Percentiles rank a stretch among this genome's conserved stretches.
Evolutionary conservation across 768 basidiomycete genomes (phyloP).

Genomic region (Hygrocybe punicea): DNA sequence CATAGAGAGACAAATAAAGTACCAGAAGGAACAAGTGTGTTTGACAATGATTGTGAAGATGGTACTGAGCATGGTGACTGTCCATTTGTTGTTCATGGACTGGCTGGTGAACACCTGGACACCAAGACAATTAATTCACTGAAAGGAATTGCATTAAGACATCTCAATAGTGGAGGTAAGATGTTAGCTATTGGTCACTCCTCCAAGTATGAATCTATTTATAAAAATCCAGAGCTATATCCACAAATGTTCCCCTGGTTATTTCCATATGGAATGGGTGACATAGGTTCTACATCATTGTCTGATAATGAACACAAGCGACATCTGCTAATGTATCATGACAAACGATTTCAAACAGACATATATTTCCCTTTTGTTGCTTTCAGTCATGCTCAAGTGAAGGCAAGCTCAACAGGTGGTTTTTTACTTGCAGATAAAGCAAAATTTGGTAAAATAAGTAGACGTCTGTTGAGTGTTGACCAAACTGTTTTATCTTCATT

Average conservation of each 20-base stretch:
- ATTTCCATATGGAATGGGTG: too few species aligned
- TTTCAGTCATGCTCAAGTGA: conserved; percentile 41
- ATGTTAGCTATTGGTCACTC: conserved; percentile 31
- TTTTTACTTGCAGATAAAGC: conserved; percentile 11
- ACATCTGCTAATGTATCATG: conserved; percentile 36
- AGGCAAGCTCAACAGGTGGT: not conserved
- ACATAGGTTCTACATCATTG: conserved; percentile 24
- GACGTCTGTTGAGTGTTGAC: conserved; percentile 14
- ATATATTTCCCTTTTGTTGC: conserved; percentile 35
- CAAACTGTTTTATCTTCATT: conserved; percentile 12
- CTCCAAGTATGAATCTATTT: conserved; percentile 27
- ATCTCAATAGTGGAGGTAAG: conserved; percentile 26
- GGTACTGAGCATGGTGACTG: conserved; percentile 21
- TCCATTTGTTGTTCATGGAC: conserved; percentile 27
- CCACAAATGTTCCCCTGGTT: conserved; percentile 42
- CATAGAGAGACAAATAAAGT: conserved; percentile 17
- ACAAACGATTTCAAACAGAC: conserved; percentile 41
- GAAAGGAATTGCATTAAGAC: conserved; percentile 24
- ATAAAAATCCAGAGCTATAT: conserved; percentile 33
- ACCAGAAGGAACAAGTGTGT: conserved; percentile 23
- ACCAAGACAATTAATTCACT: conserved; percentile 9
- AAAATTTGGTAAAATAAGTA: conserved; percentile 16
- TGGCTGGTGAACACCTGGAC: conserved; percentile 18
- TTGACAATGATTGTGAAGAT: conserved; percentile 23
- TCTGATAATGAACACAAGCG: conserved; percentile 25